phyloP scores from a whole-genome alignment of 331 rosid species.

The Rosa hybrid region DNA sequence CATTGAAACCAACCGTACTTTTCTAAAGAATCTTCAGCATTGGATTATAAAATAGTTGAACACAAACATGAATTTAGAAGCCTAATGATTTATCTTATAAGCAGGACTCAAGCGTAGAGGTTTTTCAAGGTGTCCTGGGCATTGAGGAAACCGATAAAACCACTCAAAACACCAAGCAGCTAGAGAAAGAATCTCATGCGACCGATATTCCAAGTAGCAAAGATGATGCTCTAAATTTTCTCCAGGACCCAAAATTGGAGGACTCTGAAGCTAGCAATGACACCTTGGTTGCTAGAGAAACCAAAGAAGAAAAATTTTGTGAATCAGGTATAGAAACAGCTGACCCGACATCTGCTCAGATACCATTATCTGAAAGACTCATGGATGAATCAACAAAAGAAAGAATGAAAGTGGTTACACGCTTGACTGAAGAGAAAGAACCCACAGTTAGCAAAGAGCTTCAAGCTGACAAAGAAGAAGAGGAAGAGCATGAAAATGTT shows the following conservation, averaged over 20 bases:
- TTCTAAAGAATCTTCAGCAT: neutral
- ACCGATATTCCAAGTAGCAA: conserved; percentile 9
- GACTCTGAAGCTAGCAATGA: conserved; percentile 17
- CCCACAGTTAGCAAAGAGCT: conserved; percentile 10
- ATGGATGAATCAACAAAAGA: conserved; percentile 25
- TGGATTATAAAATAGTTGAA: neutral
- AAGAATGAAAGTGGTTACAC: conserved; percentile 3
- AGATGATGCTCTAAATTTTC: conserved; percentile 15
- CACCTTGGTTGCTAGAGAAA: conserved; percentile 14
- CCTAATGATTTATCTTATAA: conserved; percentile 8
- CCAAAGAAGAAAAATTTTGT: conserved; percentile 13
- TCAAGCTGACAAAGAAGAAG: conserved; percentile 17
- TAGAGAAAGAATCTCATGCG: conserved; percentile 21
- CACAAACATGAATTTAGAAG: neutral
- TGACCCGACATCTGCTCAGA: conserved; percentile 1
- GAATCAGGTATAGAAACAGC: conserved; percentile 11
- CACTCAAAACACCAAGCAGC: conserved; percentile 24
- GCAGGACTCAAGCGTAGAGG: conserved; percentile 31
- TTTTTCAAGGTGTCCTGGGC: neutral
- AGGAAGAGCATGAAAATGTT: conserved; percentile 22
- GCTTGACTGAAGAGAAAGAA: conserved; percentile 22
- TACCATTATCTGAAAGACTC: conserved; percentile 17
- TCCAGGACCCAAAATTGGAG: conserved; percentile 8
- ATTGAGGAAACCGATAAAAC: conserved; percentile 18
- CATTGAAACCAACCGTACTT: neutral